phyloP scores from a whole-genome alignment of 345 rosid genomes.

The Syzygium jambos region DNA sequence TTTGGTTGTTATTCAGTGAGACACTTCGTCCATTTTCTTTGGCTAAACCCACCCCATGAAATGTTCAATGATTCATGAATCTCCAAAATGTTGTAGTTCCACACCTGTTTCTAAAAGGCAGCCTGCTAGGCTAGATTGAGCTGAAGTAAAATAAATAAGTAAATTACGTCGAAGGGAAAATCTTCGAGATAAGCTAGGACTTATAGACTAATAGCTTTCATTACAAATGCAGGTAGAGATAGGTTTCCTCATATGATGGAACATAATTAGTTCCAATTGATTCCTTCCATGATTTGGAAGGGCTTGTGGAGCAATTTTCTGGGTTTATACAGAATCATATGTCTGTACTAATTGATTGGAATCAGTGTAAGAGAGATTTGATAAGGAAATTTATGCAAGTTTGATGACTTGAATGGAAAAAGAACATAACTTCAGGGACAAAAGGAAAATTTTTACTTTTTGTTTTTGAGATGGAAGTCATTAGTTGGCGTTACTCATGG shows the following conservation, averaged over 20 bases:
- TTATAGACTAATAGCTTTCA: background rate
- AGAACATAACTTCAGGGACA: background rate
- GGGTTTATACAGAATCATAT: background rate
- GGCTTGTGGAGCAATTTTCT: background rate
- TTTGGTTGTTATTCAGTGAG: background rate
- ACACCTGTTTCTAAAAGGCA: background rate
- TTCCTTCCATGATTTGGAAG: background rate
- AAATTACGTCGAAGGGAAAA: too few species aligned
- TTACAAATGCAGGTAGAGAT: background rate
- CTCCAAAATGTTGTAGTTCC: background rate
- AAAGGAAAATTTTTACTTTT: too few species aligned
- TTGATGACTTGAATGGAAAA: background rate
- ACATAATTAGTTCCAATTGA: background rate
- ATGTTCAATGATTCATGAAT: background rate
- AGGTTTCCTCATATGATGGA: background rate
- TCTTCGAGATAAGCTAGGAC: background rate
- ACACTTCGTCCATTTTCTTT: background rate
- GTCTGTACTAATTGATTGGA: background rate
- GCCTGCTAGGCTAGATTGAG: background rate
- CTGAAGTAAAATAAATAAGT: background rate
- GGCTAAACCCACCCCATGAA: background rate
- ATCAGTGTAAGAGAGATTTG: background rate
- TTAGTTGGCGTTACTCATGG: too few species aligned
- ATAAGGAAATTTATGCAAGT: background rate
- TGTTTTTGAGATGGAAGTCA: too few species aligned